Conservation (phyloP, 371 early-diverging fungal species). For the Nematocida major region DNA sequence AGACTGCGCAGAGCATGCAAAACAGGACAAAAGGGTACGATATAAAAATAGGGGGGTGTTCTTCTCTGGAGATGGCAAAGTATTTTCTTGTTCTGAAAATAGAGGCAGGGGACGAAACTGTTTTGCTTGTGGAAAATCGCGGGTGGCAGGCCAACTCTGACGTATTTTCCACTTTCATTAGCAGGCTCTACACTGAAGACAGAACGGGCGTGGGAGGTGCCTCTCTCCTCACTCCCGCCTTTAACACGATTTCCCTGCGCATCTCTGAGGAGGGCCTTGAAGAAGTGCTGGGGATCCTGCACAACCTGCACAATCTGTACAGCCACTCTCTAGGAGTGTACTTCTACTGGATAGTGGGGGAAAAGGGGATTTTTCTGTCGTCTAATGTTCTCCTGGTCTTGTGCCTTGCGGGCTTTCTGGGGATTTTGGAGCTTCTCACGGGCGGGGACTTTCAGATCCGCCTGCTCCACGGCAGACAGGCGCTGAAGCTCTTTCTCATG, state of each 20-base stretch:
- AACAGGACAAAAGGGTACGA: conserved; percentile 48
- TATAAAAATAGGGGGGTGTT: conserved; percentile 3
- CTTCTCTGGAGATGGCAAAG: not conserved
- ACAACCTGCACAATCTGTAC: conserved; percentile 41
- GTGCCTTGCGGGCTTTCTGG: not conserved
- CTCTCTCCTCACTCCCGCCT: not conserved
- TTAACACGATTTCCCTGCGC: not conserved
- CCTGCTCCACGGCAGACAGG: not conserved
- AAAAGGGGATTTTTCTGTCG: conserved; percentile 40
- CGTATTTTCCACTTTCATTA: conserved; percentile 10
- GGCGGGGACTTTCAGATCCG: not conserved
- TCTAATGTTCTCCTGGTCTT: conserved; percentile 27
- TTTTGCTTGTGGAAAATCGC: not conserved
- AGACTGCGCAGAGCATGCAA: conserved; percentile 10
- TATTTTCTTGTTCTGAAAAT: conserved; percentile 35
- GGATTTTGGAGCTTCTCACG: not conserved
- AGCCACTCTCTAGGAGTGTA: conserved; percentile 50
- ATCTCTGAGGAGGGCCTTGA: not conserved
- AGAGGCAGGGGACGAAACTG: not conserved
- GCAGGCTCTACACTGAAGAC: not conserved
- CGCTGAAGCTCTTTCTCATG: too few relatives aligned
- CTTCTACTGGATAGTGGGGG: conserved; percentile 44
- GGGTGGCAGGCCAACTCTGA: conserved; percentile 51
- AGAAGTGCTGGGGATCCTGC: conserved; percentile 11
- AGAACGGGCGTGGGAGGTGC: not conserved